Conservation (phyloP, 2,329 filamentous ascomycete genomes). For the Colletotrichum lentis region DNA sequence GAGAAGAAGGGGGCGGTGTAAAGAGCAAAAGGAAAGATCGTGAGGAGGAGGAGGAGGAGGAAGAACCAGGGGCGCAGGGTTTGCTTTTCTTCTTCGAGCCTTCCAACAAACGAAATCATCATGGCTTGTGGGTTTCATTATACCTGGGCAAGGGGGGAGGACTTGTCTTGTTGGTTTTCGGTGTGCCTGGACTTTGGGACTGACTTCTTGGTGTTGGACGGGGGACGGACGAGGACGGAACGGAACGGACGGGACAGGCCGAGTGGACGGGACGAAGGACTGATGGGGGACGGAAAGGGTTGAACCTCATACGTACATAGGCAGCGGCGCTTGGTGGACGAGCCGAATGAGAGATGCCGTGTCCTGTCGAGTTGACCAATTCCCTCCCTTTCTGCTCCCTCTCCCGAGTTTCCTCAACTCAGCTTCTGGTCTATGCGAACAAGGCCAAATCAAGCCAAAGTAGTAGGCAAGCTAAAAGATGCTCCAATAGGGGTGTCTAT, state of each 20-base stretch:
- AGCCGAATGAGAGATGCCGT: no score
- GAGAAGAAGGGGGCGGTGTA: background rate
- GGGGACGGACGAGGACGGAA: background rate
- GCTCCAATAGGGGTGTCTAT: no score
- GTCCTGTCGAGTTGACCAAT: no score
- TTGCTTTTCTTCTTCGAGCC: background rate
- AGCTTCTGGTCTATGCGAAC: no score
- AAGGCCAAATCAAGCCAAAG: no score
- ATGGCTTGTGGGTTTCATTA: conserved; percentile 2
- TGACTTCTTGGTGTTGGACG: background rate
- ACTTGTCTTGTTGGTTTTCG: no score
- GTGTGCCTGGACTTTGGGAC: background rate
- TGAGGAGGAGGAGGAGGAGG: no score
- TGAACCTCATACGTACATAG: background rate
- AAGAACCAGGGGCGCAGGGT: no score
- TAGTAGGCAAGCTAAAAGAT: no score
- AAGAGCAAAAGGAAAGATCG: background rate
- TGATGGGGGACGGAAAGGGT: background rate
- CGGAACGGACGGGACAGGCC: background rate
- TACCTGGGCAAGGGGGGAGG: background rate
- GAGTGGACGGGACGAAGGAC: background rate
- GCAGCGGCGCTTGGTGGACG: background rate
- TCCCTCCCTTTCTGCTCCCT: no score
- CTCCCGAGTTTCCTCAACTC: no score
- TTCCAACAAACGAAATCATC: conserved; percentile 14